phyloP scores from a whole-genome alignment of 192 early-diverging fungal genomes.

The Phycomyces nitens region DNA sequence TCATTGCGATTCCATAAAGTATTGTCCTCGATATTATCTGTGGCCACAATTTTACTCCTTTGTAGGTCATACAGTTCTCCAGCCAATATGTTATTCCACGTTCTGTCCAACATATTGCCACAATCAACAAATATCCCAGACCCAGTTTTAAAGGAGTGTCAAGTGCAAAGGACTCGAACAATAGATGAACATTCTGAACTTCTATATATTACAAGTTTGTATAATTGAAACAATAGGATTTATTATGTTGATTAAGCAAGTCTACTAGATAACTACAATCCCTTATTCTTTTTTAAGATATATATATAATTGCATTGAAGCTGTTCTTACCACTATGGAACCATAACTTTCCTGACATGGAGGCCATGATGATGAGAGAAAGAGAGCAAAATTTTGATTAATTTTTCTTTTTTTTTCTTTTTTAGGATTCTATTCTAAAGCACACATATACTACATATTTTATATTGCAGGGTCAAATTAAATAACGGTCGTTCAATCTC shows the following conservation, averaged over 20 bases:
- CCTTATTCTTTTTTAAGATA: too few relatives aligned
- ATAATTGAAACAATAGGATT: neutral
- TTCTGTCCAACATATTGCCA: constrained; percentile 20
- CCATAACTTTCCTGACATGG: constrained; percentile 10
- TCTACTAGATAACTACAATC: too few relatives aligned
- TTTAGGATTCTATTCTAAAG: too few relatives aligned
- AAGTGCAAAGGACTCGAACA: constrained; percentile 17
- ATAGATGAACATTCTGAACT: constrained; percentile 9
- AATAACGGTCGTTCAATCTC: too few relatives aligned
- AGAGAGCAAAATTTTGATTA: too few relatives aligned
- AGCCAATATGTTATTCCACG: constrained; percentile 11
- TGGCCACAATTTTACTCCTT: neutral
- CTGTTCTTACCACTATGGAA: constrained; percentile 13
- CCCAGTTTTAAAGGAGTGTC: constrained; percentile 5
- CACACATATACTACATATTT: too few relatives aligned
- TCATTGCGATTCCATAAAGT: constrained; percentile 26
- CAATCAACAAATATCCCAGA: constrained; percentile 17
- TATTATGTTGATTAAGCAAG: too few relatives aligned
- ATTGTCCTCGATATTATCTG: neutral
- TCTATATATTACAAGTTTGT: neutral
- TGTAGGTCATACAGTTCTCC: constrained; percentile 8
- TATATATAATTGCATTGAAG: too few relatives aligned
- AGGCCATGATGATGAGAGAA: neutral
- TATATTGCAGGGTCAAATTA: too few relatives aligned
- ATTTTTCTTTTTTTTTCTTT: too few relatives aligned